A percentile compares a stretch with the other conserved stretches of the same genome.
Evolutionary conservation across 768 basidiomycete species (phyloP).

Genomic region (Pleurotus djamor): DNA sequence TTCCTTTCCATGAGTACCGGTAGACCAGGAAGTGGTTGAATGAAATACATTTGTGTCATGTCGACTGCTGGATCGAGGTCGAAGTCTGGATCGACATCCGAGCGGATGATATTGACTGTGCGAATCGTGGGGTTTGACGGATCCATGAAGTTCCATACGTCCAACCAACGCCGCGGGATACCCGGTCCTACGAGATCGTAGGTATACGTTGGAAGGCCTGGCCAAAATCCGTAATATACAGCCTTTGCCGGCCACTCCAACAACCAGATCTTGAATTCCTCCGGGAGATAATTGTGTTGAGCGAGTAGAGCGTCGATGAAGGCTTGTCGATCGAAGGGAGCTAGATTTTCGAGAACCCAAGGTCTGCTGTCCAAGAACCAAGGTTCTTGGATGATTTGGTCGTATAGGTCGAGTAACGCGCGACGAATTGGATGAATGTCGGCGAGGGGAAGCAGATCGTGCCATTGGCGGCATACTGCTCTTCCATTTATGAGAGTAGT

Average conservation of each 20-base stretch:
- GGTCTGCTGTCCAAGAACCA: background rate
- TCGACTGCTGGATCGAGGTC: too few relatives aligned
- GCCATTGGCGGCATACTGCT: background rate
- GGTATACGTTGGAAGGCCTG: slow-evolving; percentile 11
- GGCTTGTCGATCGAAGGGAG: background rate
- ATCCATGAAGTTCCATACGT: background rate
- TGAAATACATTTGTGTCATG: background rate
- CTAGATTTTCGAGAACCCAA: background rate
- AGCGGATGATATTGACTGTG: background rate
- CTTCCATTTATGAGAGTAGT: background rate
- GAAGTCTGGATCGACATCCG: background rate
- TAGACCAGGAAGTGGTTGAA: background rate
- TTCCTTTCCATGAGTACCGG: background rate
- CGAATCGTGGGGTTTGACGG: background rate
- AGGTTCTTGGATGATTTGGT: background rate
- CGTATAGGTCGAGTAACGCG: background rate
- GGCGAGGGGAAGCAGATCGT: background rate
- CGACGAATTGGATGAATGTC: background rate
- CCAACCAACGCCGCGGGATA: background rate
- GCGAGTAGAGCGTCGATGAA: slow-evolving; percentile 11
- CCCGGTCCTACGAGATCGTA: too few relatives aligned
- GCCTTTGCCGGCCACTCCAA: slow-evolving; percentile 22
- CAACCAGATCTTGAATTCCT: slow-evolving; percentile 19
- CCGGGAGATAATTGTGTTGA: slow-evolving; percentile 11
- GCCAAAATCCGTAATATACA: slow-evolving; percentile 15